Evolutionary conservation across 768 basidiomycete species (phyloP), one percentile per base, ranked within the genome.

Genomic region (Leccinum boreale): DNA sequence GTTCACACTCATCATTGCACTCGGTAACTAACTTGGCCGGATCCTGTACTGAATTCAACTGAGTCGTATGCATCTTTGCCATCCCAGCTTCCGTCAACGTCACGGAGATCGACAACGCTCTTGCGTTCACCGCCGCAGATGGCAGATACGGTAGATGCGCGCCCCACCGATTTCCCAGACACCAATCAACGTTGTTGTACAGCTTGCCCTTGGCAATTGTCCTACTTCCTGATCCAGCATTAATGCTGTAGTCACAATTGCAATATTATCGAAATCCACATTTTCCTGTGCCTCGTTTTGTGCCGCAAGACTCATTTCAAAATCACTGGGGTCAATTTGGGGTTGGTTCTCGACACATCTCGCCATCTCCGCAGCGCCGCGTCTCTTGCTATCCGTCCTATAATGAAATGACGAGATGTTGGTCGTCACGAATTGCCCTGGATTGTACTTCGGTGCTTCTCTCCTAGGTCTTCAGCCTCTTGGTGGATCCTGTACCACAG

Each of bases 321-420:
- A 57, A 51, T 58, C 53, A 2, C 4, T 42, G 55, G 48, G 36
- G 51, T 39, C 52, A 42, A 48, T 59, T 55, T 48, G 49, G 45
- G 47, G 17, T 50, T n/a, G 58, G 36, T 65, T 58, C 63, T 65
- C 45, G 54, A 58, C 55, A 15, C 58, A 58, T 68, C 63, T 56
- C 33, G 48, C 65, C 68, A 67, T 68, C 61, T 70, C 65, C 67
- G 63, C 65, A 65, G 42, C 53, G 51, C 65, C 65, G 39, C 39
- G 58, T 67, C 52, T 54, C 21, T 54, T 8, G 45, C 12, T 23
- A 46, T 17, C 46, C 56, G 50, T 46, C 57, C 33, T 47, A 62
- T 59, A 62, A 69, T 67, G 67, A 69, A 65, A 58, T 68, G 47
- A 69, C 67, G 67, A 64, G 64, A 69, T 53, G 15, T 52, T 54